These are phyloP conservation scores for Trichocomaceae sp. DNA, from an alignment of 2,329 filamentous ascomycete species.

Conservation along the genomic window DNA sequence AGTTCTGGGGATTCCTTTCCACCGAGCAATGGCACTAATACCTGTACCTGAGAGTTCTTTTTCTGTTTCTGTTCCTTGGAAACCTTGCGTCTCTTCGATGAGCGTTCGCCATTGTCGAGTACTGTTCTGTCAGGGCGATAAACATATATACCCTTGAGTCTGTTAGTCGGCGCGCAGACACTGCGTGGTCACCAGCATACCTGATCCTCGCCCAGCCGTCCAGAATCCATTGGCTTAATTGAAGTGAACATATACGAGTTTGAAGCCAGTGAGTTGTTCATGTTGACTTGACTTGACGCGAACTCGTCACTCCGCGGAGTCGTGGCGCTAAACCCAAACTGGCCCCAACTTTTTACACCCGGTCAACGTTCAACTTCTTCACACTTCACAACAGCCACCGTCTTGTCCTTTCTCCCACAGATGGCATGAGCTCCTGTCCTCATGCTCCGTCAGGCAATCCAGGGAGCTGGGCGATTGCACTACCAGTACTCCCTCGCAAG, in stretches of 20 bases:
- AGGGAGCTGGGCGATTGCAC: slow-evolving; percentile 40
- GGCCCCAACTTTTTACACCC: slow-evolving; percentile 1
- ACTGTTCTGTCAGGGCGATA: slow-evolving; percentile 49
- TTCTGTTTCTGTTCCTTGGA: too few species aligned
- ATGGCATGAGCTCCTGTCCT: slow-evolving; percentile 30
- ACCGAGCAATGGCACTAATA: slow-evolving; percentile 35
- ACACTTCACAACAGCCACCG: not conserved
- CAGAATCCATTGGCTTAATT: slow-evolving; percentile 3
- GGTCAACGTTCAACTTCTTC: not conserved
- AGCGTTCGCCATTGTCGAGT: slow-evolving; percentile 31
- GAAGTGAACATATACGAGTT: too few species aligned
- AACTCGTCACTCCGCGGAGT: slow-evolving; percentile 8
- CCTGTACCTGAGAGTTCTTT: slow-evolving; percentile 25
- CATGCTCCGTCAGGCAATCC: slow-evolving; percentile 41
- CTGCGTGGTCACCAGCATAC: not conserved
- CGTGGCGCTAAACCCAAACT: slow-evolving; percentile 10
- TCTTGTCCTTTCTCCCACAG: slow-evolving; percentile 6
- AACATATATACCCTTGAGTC: slow-evolving; percentile 54
- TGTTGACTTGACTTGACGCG: not conserved
- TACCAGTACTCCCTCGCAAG: slow-evolving; percentile 30
- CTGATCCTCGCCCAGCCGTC: not conserved
- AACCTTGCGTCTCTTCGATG: slow-evolving; percentile 54
- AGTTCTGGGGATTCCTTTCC: slow-evolving; percentile 31
- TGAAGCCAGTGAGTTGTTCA: too few species aligned
- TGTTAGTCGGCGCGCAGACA: not conserved